phyloP scores from a whole-genome alignment of 306 rosid genomes.

The Ormosia semicastrata region DNA sequence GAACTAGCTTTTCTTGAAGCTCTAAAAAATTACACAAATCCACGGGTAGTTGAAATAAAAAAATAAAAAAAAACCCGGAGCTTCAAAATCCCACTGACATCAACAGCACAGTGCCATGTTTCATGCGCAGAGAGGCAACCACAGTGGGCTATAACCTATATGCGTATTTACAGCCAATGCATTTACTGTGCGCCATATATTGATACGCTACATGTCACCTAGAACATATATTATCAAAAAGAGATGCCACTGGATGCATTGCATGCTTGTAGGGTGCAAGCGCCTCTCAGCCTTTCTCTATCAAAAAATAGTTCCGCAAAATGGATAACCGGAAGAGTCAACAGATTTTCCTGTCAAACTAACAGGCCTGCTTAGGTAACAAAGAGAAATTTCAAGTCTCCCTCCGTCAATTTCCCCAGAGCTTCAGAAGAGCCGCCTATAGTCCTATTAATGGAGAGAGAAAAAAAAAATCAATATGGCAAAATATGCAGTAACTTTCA shows the following conservation, averaged over 20 bases:
- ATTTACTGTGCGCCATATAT: not conserved
- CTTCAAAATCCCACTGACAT: not conserved
- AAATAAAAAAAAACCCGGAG: not conserved
- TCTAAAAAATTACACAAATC: not conserved
- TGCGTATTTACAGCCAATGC: not conserved
- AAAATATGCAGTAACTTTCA: conserved; percentile 9
- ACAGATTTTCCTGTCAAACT: not conserved
- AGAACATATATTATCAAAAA: not conserved
- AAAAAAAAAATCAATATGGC: not conserved
- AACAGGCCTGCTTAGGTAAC: conserved; percentile 19
- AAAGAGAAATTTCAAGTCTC: conserved; percentile 52
- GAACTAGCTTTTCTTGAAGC: not conserved
- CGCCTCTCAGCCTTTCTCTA: not conserved
- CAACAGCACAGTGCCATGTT: not conserved
- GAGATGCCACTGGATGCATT: not conserved
- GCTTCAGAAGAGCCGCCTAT: conserved; percentile 62
- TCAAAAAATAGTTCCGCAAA: not conserved
- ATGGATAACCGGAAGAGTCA: not conserved
- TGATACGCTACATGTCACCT: not conserved
- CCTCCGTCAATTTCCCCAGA: conserved; percentile 50
- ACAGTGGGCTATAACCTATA: not conserved
- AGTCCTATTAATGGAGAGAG: conserved; percentile 38
- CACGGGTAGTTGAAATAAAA: not conserved
- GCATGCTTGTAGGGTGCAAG: not conserved
- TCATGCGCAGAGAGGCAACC: not conserved